Conservation (phyloP, 148 eudicot genomes). For the Linanthus parryae region DNA sequence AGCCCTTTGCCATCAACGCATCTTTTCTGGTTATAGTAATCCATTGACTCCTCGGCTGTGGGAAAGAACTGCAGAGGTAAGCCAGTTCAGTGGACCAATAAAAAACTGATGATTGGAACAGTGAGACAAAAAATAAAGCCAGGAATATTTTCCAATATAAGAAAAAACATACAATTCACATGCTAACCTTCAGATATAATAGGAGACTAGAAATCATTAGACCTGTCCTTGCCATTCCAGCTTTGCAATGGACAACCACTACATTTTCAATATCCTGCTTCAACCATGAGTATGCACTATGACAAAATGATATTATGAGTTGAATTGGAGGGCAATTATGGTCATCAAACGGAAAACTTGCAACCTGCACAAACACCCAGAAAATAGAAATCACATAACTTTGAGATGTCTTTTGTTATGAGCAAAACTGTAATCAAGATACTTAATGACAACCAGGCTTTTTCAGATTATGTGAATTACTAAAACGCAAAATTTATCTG, state of each 20-base stretch:
- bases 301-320: slow-evolving; percentile 69
- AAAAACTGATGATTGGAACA: neutral
- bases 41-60: slow-evolving; percentile 81
- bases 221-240: slow-evolving; percentile 96
- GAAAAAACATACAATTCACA: slow-evolving; percentile 1
- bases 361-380: slow-evolving; percentile 52
- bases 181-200: slow-evolving; percentile 69
- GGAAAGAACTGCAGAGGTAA: slow-evolving; percentile 66
- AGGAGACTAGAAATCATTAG: slow-evolving; percentile 91
- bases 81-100: slow-evolving; percentile 2
- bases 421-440: too few relatives aligned
- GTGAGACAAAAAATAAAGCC: neutral
- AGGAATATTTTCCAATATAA: neutral
- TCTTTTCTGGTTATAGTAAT: slow-evolving; percentile 86
- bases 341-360: slow-evolving; percentile 93
- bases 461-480: too few relatives aligned
- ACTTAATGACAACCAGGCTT: too few relatives aligned
- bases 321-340: slow-evolving; percentile 94
- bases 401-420: too few relatives aligned
- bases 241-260: slow-evolving; percentile 93
- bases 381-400: slow-evolving; percentile 15
- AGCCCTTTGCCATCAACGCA: slow-evolving; percentile 92
- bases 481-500: too few relatives aligned
- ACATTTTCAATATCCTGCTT: slow-evolving; percentile 85
- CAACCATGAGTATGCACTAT: slow-evolving; percentile 88